These are phyloP conservation scores for Ascomycota sp. DNA, from an alignment of 2,329 filamentous ascomycete species.

Conservation along the genomic window DNA sequence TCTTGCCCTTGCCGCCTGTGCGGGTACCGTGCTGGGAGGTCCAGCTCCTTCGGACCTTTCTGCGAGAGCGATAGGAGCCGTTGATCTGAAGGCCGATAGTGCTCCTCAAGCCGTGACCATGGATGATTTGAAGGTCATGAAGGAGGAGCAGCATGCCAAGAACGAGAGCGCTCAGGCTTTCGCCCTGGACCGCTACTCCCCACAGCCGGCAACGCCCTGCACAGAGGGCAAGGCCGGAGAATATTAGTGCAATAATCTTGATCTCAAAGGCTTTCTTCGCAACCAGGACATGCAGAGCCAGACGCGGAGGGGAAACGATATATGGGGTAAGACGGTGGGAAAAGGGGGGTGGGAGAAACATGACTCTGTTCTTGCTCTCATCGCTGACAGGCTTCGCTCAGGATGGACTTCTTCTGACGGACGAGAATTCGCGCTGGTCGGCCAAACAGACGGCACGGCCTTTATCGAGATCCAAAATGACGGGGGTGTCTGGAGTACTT, in stretches of 20 bases:
- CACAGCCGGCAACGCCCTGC: constrained; percentile 5
- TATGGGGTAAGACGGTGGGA: constrained; percentile 9
- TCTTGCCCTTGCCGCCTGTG: constrained; percentile 1
- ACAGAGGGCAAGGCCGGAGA: constrained; percentile 13
- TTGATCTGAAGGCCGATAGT: constrained; percentile 3
- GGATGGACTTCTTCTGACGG: constrained; percentile 26
- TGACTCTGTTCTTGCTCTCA: too few species aligned
- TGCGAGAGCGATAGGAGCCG: not conserved
- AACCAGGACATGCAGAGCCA: constrained; percentile 16
- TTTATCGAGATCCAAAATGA: constrained; percentile 25
- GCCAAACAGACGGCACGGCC: constrained; percentile 26
- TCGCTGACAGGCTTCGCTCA: not conserved
- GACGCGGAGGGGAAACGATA: constrained; percentile 17
- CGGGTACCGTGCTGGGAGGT: constrained; percentile 1
- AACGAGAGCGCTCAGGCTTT: constrained; percentile 3
- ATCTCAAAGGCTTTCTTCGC: constrained; percentile 16
- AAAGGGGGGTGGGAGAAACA: too few species aligned
- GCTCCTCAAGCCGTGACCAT: constrained; percentile 4
- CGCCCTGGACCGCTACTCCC: constrained; percentile 4
- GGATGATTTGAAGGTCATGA: constrained; percentile 2
- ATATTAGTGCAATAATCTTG: constrained; percentile 16
- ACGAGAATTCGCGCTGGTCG: constrained; percentile 27
- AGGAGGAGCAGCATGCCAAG: constrained; percentile 1
- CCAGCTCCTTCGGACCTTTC: not conserved
- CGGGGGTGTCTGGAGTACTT: constrained; percentile 23